A percentile compares a stretch with the other conserved stretches of the same genome.
phyloP scores from a whole-genome alignment of 495 filamentous ascomycete genomes.

The Chaetomium tenue region DNA sequence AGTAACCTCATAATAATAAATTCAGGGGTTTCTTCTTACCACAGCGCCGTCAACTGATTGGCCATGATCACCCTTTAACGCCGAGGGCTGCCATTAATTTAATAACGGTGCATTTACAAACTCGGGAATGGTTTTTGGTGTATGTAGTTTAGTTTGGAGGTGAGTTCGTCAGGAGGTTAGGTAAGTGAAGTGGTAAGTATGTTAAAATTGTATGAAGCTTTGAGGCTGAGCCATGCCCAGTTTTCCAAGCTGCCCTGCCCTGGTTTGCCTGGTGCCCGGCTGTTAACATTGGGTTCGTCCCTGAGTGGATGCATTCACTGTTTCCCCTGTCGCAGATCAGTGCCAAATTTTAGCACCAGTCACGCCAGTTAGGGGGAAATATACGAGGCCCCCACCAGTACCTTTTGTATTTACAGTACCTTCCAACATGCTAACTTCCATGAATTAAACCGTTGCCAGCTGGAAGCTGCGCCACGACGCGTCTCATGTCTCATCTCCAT shows the following conservation, averaged over 20 bases:
- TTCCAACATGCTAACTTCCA: background rate
- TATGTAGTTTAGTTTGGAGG: background rate
- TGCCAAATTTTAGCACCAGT: constrained; percentile 5
- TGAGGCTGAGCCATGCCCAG: background rate
- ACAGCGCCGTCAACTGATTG: constrained; percentile 42
- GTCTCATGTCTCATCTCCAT: background rate
- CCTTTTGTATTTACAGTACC: background rate
- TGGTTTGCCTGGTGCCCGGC: background rate
- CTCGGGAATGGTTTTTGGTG: background rate
- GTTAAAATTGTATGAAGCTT: background rate
- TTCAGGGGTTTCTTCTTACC: constrained; percentile 35
- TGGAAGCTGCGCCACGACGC: constrained; percentile 1
- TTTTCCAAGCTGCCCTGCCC: background rate
- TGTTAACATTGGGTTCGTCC: background rate
- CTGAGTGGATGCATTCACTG: background rate
- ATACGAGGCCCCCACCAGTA: background rate
- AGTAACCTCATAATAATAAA: background rate
- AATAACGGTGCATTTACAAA: background rate
- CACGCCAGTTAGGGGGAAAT: background rate
- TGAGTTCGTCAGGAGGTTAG: background rate
- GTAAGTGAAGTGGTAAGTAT: no score
- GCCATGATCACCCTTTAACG: constrained; percentile 24
- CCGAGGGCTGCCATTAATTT: constrained; percentile 12
- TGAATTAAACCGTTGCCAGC: background rate
- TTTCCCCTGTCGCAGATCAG: constrained; percentile 10